These are phyloP conservation scores for Cyclotella atomus DNA, from an alignment of 108 stramenopile species.

Conservation along the genomic window DNA sequence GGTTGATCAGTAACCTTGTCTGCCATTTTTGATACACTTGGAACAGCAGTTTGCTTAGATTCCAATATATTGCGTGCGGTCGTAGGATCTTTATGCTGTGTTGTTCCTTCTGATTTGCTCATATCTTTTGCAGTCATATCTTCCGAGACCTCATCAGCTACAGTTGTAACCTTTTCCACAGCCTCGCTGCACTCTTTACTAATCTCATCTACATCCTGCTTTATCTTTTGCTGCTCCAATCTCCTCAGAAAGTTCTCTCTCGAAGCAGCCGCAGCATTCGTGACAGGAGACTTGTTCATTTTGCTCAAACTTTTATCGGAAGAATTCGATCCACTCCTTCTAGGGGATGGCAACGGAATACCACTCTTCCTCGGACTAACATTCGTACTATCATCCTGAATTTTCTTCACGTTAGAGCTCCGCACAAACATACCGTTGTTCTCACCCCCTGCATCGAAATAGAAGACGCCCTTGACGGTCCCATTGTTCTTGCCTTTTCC, in stretches of 20 bases:
- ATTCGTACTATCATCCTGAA: constrained; percentile 19
- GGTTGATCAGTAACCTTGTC: no score
- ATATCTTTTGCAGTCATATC: no score
- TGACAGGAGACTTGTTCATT: background rate
- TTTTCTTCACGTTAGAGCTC: constrained; percentile 42
- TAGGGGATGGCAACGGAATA: no score
- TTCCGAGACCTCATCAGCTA: no score
- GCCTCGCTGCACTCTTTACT: background rate
- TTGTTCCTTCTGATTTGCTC: no score
- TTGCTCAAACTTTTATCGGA: no score
- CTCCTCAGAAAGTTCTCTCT: background rate
- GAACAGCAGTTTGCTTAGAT: no score
- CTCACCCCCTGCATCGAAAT: constrained; percentile 61
- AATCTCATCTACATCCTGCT: background rate
- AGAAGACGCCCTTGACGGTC: constrained; percentile 61
- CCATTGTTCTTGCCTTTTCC: constrained; percentile 87
- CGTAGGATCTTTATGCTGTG: no score
- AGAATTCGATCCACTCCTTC: no score
- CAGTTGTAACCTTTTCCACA: no score
- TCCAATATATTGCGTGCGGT: no score
- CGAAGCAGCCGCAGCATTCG: background rate
- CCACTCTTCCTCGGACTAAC: background rate
- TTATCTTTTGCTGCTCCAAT: background rate
- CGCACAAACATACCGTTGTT: constrained; percentile 42
- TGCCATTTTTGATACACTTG: background rate